Evolutionary conservation across 1,284 basidiomycete species (phyloP), one percentile per base, ranked within the genome.

Genomic region (Austropuccinia psidii): DNA sequence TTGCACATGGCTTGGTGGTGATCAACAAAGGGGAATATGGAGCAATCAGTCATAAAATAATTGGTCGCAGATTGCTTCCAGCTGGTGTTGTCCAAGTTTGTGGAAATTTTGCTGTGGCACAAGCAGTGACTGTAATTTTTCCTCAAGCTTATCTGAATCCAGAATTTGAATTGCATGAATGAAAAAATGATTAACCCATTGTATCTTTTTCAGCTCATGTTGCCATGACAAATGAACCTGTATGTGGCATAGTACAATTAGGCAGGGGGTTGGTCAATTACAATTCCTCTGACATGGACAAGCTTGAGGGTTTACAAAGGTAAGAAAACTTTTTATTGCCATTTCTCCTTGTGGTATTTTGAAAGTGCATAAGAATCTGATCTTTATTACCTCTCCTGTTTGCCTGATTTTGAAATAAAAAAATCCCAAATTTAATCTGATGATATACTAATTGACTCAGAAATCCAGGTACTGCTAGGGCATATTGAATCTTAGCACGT

Each of bases 201-300:
- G n/a, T n/a, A n/a, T n/a, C n/a, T n/a, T n/a, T n/a, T n/a, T n/a
- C n/a, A n/a, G n/a, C n/a, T n/a, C 41, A 37, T 37, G 24, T 24
- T 19, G n/a, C 61, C 9, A n/a, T 21, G 13, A 17, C n/a, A 35
- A 74, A 74, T 8, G 79, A 80, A 2, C 87, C 87, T 47, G 85
- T 84, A 21, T 88, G 87, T 83, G 90, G 95, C 77, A 83, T 92
- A 33, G 83, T 91, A 52, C 94, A 97, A 80, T 90, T 98, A 33
- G 96, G 94, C 0, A 86, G 94, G 52, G 96, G 95, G 0, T 83
- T 98, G 54, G 92, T 92, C 11, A 97, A 95, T 82, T 98, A 97
- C 80, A 98, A 96, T 79, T 95, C 90, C 52, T 88, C 87, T 52
- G 94, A 98, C 81, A 93, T 97, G 76, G 85, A 86, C 72, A 86